phyloP scores from a whole-genome alignment of 129 eudicot genomes.

The Chrysanthemum makinoi region DNA sequence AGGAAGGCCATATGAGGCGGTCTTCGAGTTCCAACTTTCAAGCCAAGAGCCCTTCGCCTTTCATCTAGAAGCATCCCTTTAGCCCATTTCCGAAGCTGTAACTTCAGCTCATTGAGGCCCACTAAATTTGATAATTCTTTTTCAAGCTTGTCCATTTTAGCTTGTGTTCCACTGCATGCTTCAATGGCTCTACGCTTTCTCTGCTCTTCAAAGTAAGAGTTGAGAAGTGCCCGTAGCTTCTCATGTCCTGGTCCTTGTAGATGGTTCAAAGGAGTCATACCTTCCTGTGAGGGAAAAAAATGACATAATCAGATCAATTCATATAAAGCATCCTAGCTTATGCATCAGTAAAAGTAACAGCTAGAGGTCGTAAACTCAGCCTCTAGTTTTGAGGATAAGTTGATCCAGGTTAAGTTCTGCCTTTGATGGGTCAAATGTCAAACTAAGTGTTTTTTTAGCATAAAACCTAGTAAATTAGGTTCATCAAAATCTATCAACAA shows the following conservation, averaged over 20 bases:
- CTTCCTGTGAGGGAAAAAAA: slow-evolving; percentile 19
- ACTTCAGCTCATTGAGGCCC: slow-evolving; percentile 69
- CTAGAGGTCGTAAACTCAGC: no score
- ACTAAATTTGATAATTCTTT: slow-evolving; percentile 61
- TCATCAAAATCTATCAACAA: neutral
- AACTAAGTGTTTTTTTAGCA: neutral
- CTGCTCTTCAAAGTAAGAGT: slow-evolving; percentile 19
- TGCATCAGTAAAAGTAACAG: no score
- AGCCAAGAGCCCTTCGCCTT: slow-evolving; percentile 78
- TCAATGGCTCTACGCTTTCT: slow-evolving; percentile 41
- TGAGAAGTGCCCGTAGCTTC: slow-evolving; percentile 43
- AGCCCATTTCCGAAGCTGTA: slow-evolving; percentile 82
- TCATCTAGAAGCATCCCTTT: slow-evolving; percentile 91
- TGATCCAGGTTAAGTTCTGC: no score
- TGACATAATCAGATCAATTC: neutral
- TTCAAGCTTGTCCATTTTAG: slow-evolving; percentile 60
- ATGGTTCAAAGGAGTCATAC: slow-evolving; percentile 29
- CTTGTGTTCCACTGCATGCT: slow-evolving; percentile 62
- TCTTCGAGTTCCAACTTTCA: slow-evolving; percentile 66
- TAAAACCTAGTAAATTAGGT: neutral
- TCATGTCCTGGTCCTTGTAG: slow-evolving; percentile 56
- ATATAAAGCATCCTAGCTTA: neutral
- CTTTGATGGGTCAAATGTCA: neutral
- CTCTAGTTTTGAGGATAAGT: no score
- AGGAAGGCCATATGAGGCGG: slow-evolving; percentile 98